Evolutionary conservation across 768 basidiomycete species (phyloP).

Genomic region (Kwoniella sp.): DNA sequence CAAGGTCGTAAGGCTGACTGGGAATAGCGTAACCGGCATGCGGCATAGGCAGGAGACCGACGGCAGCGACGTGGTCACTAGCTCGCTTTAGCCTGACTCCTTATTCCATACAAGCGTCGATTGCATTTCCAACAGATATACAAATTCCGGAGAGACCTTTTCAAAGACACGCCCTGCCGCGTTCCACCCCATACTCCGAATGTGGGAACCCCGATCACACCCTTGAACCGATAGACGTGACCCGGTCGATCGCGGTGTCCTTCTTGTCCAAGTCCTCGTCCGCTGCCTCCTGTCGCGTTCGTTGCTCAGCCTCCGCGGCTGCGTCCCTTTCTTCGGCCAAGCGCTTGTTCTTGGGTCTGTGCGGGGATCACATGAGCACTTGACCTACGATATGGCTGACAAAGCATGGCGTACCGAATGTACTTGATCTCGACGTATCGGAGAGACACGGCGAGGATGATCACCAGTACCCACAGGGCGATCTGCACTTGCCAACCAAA

Average conservation of each 20-base stretch:
- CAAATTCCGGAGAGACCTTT: too few relatives aligned
- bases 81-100: too few relatives aligned
- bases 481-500: slow-evolving; percentile 38
- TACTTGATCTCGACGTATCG: slow-evolving; percentile 34
- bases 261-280: slow-evolving; percentile 8
- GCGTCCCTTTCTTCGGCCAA: slow-evolving; percentile 7
- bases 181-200: too few relatives aligned
- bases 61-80: too few relatives aligned
- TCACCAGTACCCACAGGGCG: slow-evolving; percentile 37
- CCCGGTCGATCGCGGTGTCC: not conserved
- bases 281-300: slow-evolving; percentile 2
- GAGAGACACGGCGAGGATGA: slow-evolving; percentile 24
- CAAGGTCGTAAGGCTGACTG: too few relatives aligned
- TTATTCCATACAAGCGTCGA: too few relatives aligned
- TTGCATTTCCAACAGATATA: too few relatives aligned
- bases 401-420: slow-evolving; percentile 17
- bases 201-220: too few relatives aligned
- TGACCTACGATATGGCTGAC: not conserved
- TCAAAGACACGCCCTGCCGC: too few relatives aligned
- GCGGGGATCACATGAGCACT: not conserved
- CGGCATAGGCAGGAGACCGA: too few relatives aligned
- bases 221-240: slow-evolving; percentile 1
- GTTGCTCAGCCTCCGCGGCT: slow-evolving; percentile 1
- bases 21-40: too few relatives aligned
- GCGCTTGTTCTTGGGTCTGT: slow-evolving; percentile 11